phyloP scores from a whole-genome alignment of 2,329 filamentous ascomycete species.

The Fusarium beomiforme region DNA sequence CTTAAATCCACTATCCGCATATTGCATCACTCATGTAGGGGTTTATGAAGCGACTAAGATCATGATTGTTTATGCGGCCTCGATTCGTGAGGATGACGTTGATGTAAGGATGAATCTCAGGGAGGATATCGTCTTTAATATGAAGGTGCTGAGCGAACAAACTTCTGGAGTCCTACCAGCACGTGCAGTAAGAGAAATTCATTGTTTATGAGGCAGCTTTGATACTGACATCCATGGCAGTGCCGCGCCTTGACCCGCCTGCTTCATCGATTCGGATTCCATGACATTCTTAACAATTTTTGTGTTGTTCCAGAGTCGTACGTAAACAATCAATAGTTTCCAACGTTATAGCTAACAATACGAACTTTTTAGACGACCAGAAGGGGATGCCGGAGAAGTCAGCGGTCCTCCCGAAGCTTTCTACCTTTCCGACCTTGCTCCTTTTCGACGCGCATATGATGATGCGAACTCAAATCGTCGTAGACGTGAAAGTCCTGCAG shows the following conservation, averaged over 20 bases:
- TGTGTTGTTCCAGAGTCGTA: background rate
- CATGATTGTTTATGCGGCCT: background rate
- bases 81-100: background rate
- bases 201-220: too few relatives aligned
- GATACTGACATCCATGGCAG: background rate
- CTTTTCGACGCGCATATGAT: background rate
- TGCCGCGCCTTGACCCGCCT: background rate
- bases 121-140: background rate
- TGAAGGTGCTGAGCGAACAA: background rate
- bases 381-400: background rate
- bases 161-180: background rate
- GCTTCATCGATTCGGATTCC: background rate
- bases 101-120: background rate
- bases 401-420: background rate
- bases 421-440: background rate
- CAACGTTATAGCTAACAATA: too few relatives aligned
- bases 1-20: background rate
- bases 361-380: background rate
- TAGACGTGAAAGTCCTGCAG: background rate
- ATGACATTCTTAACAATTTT: background rate
- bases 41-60: background rate
- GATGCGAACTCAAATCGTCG: background rate
- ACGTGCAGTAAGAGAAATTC: background rate
- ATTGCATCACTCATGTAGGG: background rate
- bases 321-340: too few relatives aligned